These are phyloP conservation scores for Aspergillus brasiliensis DNA, from an alignment of 2,329 filamentous ascomycete species.

Conservation along the genomic window DNA sequence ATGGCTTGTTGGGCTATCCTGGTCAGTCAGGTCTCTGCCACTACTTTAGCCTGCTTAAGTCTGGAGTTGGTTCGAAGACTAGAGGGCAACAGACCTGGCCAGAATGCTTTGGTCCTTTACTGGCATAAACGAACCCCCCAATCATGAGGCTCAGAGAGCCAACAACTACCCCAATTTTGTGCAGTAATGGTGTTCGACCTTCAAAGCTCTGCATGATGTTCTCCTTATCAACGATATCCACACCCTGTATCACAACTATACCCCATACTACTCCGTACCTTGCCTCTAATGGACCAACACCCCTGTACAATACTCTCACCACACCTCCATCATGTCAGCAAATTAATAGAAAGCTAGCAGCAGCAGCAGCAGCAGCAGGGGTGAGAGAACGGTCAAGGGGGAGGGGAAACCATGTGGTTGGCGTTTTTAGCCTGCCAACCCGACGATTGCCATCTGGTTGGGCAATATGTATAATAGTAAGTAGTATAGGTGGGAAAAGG, in stretches of 20 bases:
- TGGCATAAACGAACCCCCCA: background rate
- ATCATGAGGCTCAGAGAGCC: background rate
- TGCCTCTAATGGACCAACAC: background rate
- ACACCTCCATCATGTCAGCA: background rate
- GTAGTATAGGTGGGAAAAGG: no score
- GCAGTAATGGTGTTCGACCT: background rate
- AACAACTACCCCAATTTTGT: background rate
- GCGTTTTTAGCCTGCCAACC: background rate
- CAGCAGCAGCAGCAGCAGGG: background rate
- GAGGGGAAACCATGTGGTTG: background rate
- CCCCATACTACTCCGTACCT: background rate
- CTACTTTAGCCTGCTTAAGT: slow-evolving; percentile 1
- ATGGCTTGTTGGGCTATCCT: background rate
- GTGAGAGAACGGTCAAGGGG: background rate
- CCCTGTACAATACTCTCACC: background rate
- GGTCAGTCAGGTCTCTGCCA: background rate
- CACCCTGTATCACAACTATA: background rate
- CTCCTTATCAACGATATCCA: background rate
- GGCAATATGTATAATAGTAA: no score
- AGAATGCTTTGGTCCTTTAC: background rate
- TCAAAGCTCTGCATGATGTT: background rate
- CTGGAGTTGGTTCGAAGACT: background rate
- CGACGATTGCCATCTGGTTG: background rate
- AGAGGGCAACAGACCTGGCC: background rate
- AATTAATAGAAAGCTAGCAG: background rate